Conservation (phyloP, 1,139 yeast species). For the Magnusiomyces magnusii region DNA sequence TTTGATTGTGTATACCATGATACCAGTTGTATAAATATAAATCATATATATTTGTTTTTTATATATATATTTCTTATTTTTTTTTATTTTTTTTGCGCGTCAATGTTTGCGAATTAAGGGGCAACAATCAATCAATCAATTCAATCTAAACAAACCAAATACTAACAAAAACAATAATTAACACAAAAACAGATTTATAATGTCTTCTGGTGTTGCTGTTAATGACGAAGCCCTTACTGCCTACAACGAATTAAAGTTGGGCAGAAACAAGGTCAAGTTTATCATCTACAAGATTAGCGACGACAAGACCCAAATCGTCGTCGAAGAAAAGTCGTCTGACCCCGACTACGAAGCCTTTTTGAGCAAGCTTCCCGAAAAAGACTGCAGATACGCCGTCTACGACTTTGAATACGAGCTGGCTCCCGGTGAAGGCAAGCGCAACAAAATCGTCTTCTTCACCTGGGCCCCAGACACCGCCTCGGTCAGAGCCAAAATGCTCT, state of each 20-base stretch:
- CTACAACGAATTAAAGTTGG: conserved; percentile 92
- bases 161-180: too few relatives aligned
- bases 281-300: conserved; percentile 75
- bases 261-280: conserved; percentile 73
- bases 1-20: too few relatives aligned
- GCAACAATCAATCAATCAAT: neutral
- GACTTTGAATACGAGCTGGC: conserved; percentile 92
- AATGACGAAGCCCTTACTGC: conserved; percentile 91
- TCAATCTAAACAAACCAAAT: too few relatives aligned
- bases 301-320: conserved; percentile 82
- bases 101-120: too few relatives aligned
- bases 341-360: conserved; percentile 74
- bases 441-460: conserved; percentile 85
- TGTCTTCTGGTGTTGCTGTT: conserved; percentile 53
- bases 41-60: too few relatives aligned
- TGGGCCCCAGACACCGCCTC: conserved; percentile 99
- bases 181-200: neutral
- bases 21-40: too few relatives aligned
- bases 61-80: too few relatives aligned
- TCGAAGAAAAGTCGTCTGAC: conserved; percentile 72
- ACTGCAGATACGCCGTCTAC: conserved; percentile 93
- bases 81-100: too few relatives aligned
- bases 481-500: conserved; percentile 85
- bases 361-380: conserved; percentile 87
- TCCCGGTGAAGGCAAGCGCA: conserved; percentile 88